Percentiles rank a stretch among this genome's conserved stretches.
phyloP scores from a whole-genome alignment of 495 filamentous ascomycete species.

The Podospora pseudocomata region DNA sequence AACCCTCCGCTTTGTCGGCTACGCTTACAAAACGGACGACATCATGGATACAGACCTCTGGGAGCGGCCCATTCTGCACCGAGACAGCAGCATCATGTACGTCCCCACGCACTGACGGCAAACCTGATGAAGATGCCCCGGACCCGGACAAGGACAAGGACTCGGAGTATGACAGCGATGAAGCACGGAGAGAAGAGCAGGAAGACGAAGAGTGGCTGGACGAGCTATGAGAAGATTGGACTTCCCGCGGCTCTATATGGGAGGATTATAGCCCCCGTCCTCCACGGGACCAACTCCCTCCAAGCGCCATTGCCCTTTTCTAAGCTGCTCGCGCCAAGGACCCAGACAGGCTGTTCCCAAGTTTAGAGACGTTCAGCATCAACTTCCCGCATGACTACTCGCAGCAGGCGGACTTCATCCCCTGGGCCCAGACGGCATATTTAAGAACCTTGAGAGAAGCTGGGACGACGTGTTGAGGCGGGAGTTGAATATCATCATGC shows the following conservation, averaged over 20 bases:
- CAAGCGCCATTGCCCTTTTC: not conserved
- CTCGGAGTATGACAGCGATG: not conserved
- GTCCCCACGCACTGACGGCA: not conserved
- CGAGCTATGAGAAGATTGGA: not conserved
- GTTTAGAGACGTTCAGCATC: not conserved
- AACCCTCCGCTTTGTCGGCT: not conserved
- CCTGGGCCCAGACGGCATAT: not conserved
- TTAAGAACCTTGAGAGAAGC: not conserved
- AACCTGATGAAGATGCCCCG: not conserved
- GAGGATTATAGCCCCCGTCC: not conserved
- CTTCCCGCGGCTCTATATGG: not conserved
- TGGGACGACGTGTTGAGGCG: not conserved
- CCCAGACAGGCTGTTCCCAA: not conserved
- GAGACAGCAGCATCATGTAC: not conserved
- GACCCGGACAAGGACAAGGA: not conserved
- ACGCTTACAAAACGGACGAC: slow-evolving; percentile 5
- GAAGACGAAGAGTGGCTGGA: not conserved
- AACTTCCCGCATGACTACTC: slow-evolving; percentile 8
- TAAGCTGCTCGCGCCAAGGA: not conserved
- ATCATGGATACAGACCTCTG: not conserved
- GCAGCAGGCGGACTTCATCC: not conserved
- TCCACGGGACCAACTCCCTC: not conserved
- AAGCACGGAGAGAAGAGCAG: not conserved
- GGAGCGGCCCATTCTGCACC: not conserved
- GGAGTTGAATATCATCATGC: slow-evolving; percentile 1